Conservation (phyloP, 225 moss, liverwort and hornwort genomes). For the Sphagnum contortum region DNA sequence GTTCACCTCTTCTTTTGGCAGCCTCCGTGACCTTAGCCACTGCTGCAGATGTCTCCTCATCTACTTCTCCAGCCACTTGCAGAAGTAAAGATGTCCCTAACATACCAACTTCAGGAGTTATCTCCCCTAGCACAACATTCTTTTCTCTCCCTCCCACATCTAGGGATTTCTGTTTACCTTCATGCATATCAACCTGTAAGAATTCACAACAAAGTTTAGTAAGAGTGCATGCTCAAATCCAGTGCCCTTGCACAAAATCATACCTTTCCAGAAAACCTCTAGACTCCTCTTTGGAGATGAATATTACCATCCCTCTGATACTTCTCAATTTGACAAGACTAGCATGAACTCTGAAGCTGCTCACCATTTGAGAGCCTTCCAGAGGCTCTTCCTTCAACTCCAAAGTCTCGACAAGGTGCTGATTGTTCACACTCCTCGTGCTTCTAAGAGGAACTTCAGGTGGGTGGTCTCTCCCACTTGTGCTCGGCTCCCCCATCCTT, state of each 20-base stretch:
- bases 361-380: conserved; percentile 24
- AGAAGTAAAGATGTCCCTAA: conserved; percentile 30
- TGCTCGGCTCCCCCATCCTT: conserved; percentile 87
- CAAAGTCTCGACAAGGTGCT: conserved; percentile 18
- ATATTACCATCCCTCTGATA: too few species aligned
- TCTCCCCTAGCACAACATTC: conserved; percentile 30
- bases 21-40: conserved; percentile 61
- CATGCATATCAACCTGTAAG: conserved; percentile 17
- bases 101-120: conserved; percentile 11
- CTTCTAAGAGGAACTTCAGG: conserved; percentile 12
- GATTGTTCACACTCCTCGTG: conserved; percentile 23
- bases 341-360: neutral
- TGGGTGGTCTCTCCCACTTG: conserved; percentile 64
- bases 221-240: neutral
- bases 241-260: too few species aligned
- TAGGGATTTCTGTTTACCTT: conserved; percentile 8
- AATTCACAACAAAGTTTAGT: conserved; percentile 10
- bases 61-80: conserved; percentile 41
- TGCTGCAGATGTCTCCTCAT: conserved; percentile 51
- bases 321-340: too few species aligned
- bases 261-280: neutral
- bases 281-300: neutral
- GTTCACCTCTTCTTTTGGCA: conserved; percentile 58
- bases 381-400: conserved; percentile 39
- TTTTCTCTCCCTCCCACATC: conserved; percentile 14